These are phyloP conservation scores for Vachellia pachyceras DNA, from an alignment of 306 rosid genomes.

Conservation along the genomic window DNA sequence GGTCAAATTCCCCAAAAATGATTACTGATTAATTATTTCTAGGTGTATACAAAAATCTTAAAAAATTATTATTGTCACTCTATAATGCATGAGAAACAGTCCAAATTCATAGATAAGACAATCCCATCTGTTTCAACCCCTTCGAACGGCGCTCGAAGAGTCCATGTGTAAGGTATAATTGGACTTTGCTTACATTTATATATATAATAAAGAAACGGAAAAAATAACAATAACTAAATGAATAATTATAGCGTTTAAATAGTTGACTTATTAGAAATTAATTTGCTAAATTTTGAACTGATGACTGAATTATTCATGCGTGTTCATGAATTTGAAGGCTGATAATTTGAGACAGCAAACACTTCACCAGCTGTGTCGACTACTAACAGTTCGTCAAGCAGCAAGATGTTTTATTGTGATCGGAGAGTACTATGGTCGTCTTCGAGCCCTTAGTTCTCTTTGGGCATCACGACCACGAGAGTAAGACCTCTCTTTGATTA, in stretches of 20 bases:
- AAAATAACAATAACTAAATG: background rate
- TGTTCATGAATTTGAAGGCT: constrained; percentile 58
- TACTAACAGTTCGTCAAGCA: constrained; percentile 82
- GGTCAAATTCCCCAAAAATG: background rate
- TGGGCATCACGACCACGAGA: constrained; percentile 90
- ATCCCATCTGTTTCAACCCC: constrained; percentile 27
- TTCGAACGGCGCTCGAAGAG: constrained; percentile 7
- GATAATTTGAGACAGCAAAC: constrained; percentile 94
- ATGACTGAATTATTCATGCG: background rate
- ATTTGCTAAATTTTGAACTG: background rate
- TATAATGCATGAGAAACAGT: constrained; percentile 37
- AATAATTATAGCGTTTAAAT: background rate
- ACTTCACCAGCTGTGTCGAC: constrained; percentile 75
- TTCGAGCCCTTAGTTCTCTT: constrained; percentile 88
- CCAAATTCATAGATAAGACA: constrained; percentile 41
- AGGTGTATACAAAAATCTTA: background rate
- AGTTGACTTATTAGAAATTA: background rate
- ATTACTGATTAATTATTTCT: constrained; percentile 17
- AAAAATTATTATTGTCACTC: background rate
- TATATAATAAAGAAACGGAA: background rate
- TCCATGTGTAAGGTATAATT: constrained; percentile 27
- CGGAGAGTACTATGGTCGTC: constrained; percentile 78
- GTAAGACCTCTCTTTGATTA: constrained; percentile 44
- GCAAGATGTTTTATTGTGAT: constrained; percentile 76
- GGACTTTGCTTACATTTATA: constrained; percentile 1